Evolutionary conservation across 2,329 filamentous ascomycete species (phyloP).

Genomic region (Septoria linicola): DNA sequence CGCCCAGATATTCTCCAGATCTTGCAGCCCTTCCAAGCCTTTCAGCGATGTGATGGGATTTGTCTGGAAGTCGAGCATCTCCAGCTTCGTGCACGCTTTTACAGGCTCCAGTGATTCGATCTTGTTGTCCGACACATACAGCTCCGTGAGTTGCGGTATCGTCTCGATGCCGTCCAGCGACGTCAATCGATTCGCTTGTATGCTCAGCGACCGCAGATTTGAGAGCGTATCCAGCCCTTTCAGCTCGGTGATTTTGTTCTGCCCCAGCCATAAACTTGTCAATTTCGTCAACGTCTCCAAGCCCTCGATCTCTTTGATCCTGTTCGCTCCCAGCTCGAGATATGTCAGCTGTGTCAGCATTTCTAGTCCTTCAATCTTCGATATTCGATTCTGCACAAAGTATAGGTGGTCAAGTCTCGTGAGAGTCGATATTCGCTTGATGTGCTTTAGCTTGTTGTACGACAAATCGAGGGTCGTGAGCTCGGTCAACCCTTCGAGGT

Average conservation of each 20-base stretch:
- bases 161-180: conserved; percentile 72
- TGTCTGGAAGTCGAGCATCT: conserved; percentile 82
- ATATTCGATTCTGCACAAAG: conserved; percentile 93
- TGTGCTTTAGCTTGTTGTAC: conserved; percentile 99
- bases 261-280: conserved; percentile 91
- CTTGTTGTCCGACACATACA: conserved; percentile 96
- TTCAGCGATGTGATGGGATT: conserved; percentile 76
- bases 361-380: conserved; percentile 79
- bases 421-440: conserved; percentile 81
- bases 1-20: conserved; percentile 91
- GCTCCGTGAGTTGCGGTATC: conserved; percentile 76
- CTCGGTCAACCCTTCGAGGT: conserved; percentile 72
- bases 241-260: conserved; percentile 91
- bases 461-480: conserved; percentile 83
- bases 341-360: conserved; percentile 72
- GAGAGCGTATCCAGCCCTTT: conserved; percentile 71
- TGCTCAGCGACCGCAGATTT: conserved; percentile 82
- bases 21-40: conserved; percentile 65
- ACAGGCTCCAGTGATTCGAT: conserved; percentile 74
- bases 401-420: conserved; percentile 78
- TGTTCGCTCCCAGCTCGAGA: conserved; percentile 87
- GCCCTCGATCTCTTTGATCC: conserved; percentile 84
- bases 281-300: conserved; percentile 73
- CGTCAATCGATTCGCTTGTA: conserved; percentile 91
- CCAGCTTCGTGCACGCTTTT: conserved; percentile 55